Evolutionary conservation across 306 rosid species (phyloP).

Genomic region (Inga laurina): DNA sequence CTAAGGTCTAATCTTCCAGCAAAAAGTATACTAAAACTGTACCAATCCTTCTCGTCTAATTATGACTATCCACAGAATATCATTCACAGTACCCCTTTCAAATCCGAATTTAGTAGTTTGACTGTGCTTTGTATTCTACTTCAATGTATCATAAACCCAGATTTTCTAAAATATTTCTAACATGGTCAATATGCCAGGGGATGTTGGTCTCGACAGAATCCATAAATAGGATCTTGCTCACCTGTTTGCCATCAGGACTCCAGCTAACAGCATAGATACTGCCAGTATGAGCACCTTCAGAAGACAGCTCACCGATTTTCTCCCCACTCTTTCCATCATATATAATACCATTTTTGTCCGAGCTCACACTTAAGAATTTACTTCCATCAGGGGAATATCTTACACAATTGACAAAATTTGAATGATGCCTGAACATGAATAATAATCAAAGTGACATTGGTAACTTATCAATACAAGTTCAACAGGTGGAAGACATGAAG

Average conservation of each 20-base stretch:
- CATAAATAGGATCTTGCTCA: conserved; percentile 32
- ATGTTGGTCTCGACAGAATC: not conserved
- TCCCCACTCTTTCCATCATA: conserved; percentile 83
- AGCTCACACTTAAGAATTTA: conserved; percentile 80
- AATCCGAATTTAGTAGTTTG: not conserved
- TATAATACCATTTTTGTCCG: conserved; percentile 85
- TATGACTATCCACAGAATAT: not conserved
- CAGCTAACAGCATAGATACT: conserved; percentile 95
- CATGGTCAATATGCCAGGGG: not conserved
- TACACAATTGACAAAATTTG: conserved; percentile 90
- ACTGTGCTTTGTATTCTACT: not conserved
- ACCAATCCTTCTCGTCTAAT: not conserved
- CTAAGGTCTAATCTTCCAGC: not conserved
- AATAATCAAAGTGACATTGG: conserved; percentile 5
- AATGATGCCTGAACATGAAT: conserved; percentile 80
- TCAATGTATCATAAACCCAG: not conserved
- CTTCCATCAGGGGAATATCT: conserved; percentile 96
- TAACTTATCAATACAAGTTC: conserved; percentile 9
- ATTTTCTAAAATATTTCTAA: not conserved
- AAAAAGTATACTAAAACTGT: conserved; percentile 10
- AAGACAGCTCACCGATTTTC: conserved; percentile 85
- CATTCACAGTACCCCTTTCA: not conserved
- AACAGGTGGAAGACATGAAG: conserved; percentile 6
- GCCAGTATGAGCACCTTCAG: conserved; percentile 90
- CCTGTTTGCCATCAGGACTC: conserved; percentile 96